Conservation (phyloP, 2,329 filamentous ascomycete genomes). For the Stachybotrys chartarum region DNA sequence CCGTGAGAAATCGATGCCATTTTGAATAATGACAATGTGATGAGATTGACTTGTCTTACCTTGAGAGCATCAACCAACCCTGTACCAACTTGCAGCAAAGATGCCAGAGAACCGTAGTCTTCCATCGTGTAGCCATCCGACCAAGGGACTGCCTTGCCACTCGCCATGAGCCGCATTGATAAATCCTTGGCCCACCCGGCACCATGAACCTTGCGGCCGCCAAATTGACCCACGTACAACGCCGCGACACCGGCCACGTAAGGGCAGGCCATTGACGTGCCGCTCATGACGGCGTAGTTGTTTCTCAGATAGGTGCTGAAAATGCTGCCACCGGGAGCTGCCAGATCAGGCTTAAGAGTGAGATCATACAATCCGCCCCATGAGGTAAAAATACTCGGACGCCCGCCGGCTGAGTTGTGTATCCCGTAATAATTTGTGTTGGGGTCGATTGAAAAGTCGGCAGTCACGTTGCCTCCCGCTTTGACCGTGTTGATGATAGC, state of each 20-base stretch:
- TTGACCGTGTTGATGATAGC: constrained; percentile 17
- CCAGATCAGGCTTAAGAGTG: constrained; percentile 34
- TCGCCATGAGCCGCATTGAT: constrained; percentile 22
- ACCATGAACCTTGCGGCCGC: constrained; percentile 19
- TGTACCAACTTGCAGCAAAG: constrained; percentile 30
- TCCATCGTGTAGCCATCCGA: constrained; percentile 8
- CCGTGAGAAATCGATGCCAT: too few species aligned
- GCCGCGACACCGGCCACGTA: constrained; percentile 35
- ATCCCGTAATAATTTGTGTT: constrained; percentile 12
- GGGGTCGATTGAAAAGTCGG: constrained; percentile 15
- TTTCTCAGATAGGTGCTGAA: constrained; percentile 32
- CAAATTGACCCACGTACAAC: constrained; percentile 25
- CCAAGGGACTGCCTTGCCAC: constrained; percentile 18
- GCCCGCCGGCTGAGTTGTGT: constrained; percentile 20
- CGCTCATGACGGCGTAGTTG: constrained; percentile 25
- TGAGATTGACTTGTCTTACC: constrained; percentile 14
- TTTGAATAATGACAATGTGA: too few species aligned
- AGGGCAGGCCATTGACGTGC: constrained; percentile 42
- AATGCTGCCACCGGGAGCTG: constrained; percentile 30
- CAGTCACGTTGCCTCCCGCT: constrained; percentile 18
- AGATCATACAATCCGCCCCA: constrained; percentile 38
- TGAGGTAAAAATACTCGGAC: constrained; percentile 30
- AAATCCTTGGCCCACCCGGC: constrained; percentile 17
- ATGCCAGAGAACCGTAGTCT: constrained; percentile 14
- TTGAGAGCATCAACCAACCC: constrained; percentile 39